Base-by-base conservation (phyloP, 805 yeast species). In the Lipomyces spencermartinsiae region DNA sequence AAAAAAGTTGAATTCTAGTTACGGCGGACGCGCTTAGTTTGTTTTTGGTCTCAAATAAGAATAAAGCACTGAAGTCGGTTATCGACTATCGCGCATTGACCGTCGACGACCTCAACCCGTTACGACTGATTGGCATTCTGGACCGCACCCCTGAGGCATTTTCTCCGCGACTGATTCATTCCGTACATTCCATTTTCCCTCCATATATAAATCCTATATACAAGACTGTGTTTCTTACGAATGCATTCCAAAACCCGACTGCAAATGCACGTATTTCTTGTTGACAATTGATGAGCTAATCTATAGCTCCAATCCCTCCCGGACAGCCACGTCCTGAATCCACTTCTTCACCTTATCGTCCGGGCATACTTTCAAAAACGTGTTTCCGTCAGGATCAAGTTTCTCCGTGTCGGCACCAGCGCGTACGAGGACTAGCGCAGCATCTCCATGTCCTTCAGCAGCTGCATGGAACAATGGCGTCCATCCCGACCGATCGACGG, bases 381-480 rank as follows among this genome's bases (percentile, higher is more conserved):
- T 83, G 65, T 84, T 79, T 1, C 88, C 92, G 12, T 87, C 89
- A 1, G 74, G 68, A 71, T 84, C 86, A 79, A 14, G 81, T 65
- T 25, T 74, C 62, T 58, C 78, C 10, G 81, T 77, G 72, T 90
- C 92, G 0, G 97, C 97, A 0, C 94, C 94, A 4, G 83, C 80
- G 62, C 74, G 82, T 1, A 88, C 87, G 59, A 93, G 79, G 43
- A 81, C 74, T 0, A 87, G 81, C 0, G 91, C 97, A 10, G 86
- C 86, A 67, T 91, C 97, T 0, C 89, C 93, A 73, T 88, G 89
- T 0, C 97, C 97, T 78, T 93, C 98, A 0, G 97, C 92, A 65
- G 90, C 79, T 0, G 98, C 97, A 78, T 92, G 97, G 77, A 92
- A 97, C 68, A 94, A 77, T 0, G 97, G 88, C 0, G 97, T 90